Base-by-base conservation (phyloP, 2,329 filamentous ascomycete species). In the Alternaria hordeiaustralica region DNA sequence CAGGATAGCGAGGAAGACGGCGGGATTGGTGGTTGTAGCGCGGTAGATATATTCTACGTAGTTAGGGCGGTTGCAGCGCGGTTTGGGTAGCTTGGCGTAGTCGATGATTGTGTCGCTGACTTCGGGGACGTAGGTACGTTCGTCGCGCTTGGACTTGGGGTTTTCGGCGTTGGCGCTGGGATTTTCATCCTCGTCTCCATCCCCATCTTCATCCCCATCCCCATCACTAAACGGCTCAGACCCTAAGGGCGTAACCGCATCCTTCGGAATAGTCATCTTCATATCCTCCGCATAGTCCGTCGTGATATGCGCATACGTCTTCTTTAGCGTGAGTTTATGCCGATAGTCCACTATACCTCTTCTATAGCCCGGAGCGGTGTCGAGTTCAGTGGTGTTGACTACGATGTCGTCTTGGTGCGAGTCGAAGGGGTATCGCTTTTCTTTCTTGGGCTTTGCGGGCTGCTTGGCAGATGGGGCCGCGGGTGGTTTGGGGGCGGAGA, bases 1-100 rank as follows among this genome's bases (percentile, higher is more conserved):
- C 4, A 68, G 46, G 21, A 75, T 72, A 5, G 72, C 64, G 28
- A 75, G 64, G 49, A 61, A 65, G 28, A 75, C 36, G 1, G 69
- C 43, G 2, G 71, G 65, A 33, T 72, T 71, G 25, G 33, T 50
- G 1, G 74, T 72, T 4, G 6, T 55, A 23, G 50, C 67, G 5
- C 44, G 18, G 66, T 74, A 75, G 47, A 75, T 69, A 0, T 15
- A 11, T 5, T 63, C 43, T 1, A 50, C 25, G 11, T 20, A 30
- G 57, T 67, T 3, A 8, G 1, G 11, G n/a, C 12, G 6, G 11
- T 20, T 28, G 33, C 23, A 13, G 0, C 56, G 58, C 1, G 61
- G 60, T 13, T 5, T 13, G 44, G 68, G 64, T 1, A 43, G 20
- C 9, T 47, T 33, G 4, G 47, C 41, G 60, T 58, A 60, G 33